These are phyloP conservation scores for Cardamine occulta DNA, from an alignment of 345 rosid genomes.

Conservation along the genomic window DNA sequence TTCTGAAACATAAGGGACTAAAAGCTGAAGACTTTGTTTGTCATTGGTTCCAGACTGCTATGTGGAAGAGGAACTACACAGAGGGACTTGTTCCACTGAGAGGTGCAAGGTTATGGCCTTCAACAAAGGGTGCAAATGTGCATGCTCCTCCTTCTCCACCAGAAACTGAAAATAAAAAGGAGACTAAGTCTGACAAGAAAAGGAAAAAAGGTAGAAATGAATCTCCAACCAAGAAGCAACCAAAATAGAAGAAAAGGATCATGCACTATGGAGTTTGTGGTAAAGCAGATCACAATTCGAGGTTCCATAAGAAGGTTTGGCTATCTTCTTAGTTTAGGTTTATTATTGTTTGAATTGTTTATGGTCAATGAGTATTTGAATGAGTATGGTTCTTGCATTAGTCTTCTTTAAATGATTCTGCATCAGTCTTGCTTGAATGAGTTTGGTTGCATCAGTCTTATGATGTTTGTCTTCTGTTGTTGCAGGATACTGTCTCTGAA, in stretches of 20 bases:
- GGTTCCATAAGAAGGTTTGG: neutral
- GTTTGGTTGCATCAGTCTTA: too few relatives aligned
- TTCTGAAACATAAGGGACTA: neutral
- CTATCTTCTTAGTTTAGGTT: too few relatives aligned
- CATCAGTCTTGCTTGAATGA: too few relatives aligned
- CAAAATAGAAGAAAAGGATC: neutral
- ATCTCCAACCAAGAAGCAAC: neutral
- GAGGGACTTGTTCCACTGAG: neutral
- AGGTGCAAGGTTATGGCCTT: neutral
- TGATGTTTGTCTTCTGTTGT: too few relatives aligned
- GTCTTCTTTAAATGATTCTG: too few relatives aligned
- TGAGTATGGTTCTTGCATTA: too few relatives aligned
- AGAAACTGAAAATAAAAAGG: neutral
- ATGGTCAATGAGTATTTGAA: too few relatives aligned
- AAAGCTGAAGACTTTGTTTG: neutral
- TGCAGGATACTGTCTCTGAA: too few relatives aligned
- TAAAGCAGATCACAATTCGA: neutral
- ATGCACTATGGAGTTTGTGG: neutral
- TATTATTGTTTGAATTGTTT: too few relatives aligned
- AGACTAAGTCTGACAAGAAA: neutral
- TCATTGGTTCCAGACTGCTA: neutral
- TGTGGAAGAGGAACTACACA: neutral
- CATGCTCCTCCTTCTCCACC: neutral
- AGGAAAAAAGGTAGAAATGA: neutral
- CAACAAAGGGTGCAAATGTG: neutral